These are phyloP conservation scores for Cercis canadensis DNA, from an alignment of 306 rosid species.

Conservation along the genomic window DNA sequence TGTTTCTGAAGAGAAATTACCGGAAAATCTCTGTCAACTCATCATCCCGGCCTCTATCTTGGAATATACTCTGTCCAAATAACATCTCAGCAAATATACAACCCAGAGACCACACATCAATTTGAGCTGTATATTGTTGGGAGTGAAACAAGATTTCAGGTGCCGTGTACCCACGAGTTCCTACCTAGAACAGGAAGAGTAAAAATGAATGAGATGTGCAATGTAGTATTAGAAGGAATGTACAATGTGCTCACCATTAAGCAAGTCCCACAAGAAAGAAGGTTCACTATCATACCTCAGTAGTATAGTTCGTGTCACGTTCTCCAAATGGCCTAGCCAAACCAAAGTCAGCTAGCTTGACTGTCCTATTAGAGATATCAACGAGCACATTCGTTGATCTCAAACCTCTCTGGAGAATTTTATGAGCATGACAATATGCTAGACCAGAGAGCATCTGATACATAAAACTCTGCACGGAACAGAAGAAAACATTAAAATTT, in stretches of 20 bases:
- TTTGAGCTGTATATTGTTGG: not conserved
- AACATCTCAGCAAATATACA: conserved; percentile 36
- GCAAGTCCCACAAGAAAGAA: too few species aligned
- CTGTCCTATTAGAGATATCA: too few species aligned
- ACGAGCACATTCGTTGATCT: conserved; percentile 10
- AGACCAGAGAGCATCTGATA: conserved; percentile 8
- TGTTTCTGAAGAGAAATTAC: not conserved
- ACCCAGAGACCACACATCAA: conserved; percentile 36
- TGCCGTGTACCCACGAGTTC: conserved; percentile 2
- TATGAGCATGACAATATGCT: conserved; percentile 13
- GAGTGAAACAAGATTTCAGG: conserved; percentile 37
- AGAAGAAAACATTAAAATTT: not conserved
- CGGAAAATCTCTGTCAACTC: not conserved
- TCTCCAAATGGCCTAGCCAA: conserved; percentile 1
- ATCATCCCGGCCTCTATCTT: not conserved
- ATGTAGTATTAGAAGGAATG: not conserved
- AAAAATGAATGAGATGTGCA: not conserved
- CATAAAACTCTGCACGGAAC: conserved; percentile 2
- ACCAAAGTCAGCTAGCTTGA: conserved; percentile 17
- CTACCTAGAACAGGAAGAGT: conserved; percentile 16
- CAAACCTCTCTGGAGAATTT: conserved; percentile 30
- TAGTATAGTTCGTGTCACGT: conserved; percentile 16
- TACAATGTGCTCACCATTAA: not conserved
- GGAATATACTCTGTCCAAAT: conserved; percentile 1
- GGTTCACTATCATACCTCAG: not conserved